phyloP scores from a whole-genome alignment of 352 stramenopile genomes.

The Phytopythium kandeliae region DNA sequence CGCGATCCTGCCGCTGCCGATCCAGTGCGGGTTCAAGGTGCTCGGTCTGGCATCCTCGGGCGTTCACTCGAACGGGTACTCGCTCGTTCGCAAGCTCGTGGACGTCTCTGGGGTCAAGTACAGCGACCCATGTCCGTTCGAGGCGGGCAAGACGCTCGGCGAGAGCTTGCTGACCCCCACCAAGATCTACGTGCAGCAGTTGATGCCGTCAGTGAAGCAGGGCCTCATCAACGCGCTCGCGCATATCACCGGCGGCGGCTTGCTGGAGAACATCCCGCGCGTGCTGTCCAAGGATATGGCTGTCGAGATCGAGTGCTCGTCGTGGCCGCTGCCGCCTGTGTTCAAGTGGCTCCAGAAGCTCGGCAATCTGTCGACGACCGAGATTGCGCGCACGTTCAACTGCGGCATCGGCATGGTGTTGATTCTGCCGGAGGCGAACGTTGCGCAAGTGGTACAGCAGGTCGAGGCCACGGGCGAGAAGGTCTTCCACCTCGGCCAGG shows the following conservation, averaged over 20 bases:
- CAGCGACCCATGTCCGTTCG: constrained; percentile 74
- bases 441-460: constrained; percentile 80
- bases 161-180: constrained; percentile 95
- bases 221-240: constrained; percentile 90
- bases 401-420: constrained; percentile 99
- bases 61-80: constrained; percentile 99
- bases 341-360: constrained; percentile 98
- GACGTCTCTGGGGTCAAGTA: constrained; percentile 86
- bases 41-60: constrained; percentile 95
- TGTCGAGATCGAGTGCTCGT: constrained; percentile 90
- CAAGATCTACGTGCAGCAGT: constrained; percentile 96
- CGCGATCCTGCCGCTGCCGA: constrained; percentile 81
- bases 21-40: constrained; percentile 89
- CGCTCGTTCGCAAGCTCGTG: constrained; percentile 96
- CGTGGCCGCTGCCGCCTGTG: constrained; percentile 90
- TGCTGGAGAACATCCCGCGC: constrained; percentile 98
- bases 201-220: constrained; percentile 78
- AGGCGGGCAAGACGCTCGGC: constrained; percentile 82
- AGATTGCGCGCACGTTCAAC: constrained; percentile 98
- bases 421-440: constrained; percentile 89
- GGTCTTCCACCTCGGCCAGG: constrained; percentile 87
- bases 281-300: constrained; percentile 91
- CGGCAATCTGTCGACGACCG: constrained; percentile 89
- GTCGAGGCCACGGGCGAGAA: constrained; percentile 85
- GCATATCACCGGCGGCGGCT: constrained; percentile 98